phyloP scores from a whole-genome alignment of 2,329 filamentous ascomycete genomes.

The Calcarisporium arbuscula region DNA sequence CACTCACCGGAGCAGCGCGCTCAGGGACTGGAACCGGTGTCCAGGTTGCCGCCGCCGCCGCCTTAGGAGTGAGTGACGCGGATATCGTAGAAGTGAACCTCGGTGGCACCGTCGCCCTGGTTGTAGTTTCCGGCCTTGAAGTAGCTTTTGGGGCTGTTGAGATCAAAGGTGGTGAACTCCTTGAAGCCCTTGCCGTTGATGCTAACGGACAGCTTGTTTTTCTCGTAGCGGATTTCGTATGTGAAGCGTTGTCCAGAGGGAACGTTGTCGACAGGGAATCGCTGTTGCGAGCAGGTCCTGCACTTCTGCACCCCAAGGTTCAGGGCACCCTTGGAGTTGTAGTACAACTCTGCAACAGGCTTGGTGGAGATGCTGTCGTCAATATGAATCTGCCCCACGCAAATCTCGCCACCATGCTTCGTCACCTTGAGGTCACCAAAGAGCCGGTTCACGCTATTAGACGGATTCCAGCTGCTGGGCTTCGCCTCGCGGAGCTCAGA shows the following conservation, averaged over 20 bases:
- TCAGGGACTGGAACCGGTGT: too few relatives aligned
- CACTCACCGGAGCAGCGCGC: too few relatives aligned
- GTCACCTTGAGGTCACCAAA: slow-evolving; percentile 19
- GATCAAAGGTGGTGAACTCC: slow-evolving; percentile 19
- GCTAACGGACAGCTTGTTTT: slow-evolving; percentile 21
- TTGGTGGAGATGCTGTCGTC: slow-evolving; percentile 27
- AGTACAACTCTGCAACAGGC: slow-evolving; percentile 32
- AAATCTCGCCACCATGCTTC: too few relatives aligned
- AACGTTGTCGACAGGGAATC: too few relatives aligned
- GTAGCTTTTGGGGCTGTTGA: slow-evolving; percentile 24
- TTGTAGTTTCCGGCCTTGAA: slow-evolving; percentile 33
- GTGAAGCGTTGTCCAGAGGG: slow-evolving; percentile 24
- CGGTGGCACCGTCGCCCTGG: slow-evolving; percentile 19
- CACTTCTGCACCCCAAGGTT: slow-evolving; percentile 28
- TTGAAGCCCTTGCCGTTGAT: slow-evolving; percentile 19
- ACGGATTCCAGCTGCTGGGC: slow-evolving; percentile 26
- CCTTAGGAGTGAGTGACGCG: too few relatives aligned
- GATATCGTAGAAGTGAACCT: slow-evolving; percentile 16
- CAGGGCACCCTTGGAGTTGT: too few relatives aligned
- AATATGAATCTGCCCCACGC: slow-evolving; percentile 32
- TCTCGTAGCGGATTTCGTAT: slow-evolving; percentile 31
- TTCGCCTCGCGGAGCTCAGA: slow-evolving; percentile 32
- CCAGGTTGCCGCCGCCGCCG: slow-evolving; percentile 53
- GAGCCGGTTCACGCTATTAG: slow-evolving; percentile 10
- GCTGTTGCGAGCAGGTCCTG: slow-evolving; percentile 20